Conservation (phyloP, 192 early-diverging fungal species). For the Coemansia sp. region DNA sequence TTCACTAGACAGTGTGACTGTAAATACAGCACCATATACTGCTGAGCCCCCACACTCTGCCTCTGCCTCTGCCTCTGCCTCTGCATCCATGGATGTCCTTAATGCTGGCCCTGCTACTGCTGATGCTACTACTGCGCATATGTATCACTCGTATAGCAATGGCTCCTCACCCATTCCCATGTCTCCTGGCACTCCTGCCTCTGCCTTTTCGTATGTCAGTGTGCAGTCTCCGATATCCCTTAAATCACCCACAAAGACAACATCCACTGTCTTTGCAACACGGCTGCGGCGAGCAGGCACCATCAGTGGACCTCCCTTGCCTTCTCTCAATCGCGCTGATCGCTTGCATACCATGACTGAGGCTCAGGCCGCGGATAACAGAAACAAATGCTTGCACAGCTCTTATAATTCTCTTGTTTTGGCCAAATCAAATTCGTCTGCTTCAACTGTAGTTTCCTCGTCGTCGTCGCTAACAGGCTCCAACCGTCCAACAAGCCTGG, state of each 20-base stretch:
- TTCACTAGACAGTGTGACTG: conserved; percentile 13
- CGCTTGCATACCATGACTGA: background rate
- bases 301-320: conserved; percentile 7
- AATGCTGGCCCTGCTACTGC: background rate
- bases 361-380: too few relatives aligned
- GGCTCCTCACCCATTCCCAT: conserved; percentile 10
- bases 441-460: conserved; percentile 46
- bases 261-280: conserved; percentile 6
- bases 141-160: conserved; percentile 9
- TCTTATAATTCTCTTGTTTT: conserved; percentile 32
- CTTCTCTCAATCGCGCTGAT: background rate
- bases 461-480: conserved; percentile 18
- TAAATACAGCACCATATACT: conserved; percentile 13
- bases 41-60: conserved; percentile 9
- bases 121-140: background rate
- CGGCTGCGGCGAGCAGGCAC: conserved; percentile 36
- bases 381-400: background rate
- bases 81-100: conserved; percentile 8
- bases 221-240: conserved; percentile 22
- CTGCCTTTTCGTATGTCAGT: conserved; percentile 33
- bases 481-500: conserved; percentile 31
- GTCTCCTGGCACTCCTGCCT: conserved; percentile 29
- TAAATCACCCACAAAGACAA: conserved; percentile 13
- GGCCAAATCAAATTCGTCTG: conserved; percentile 25
- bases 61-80: conserved; percentile 17